Percentiles rank a stretch among this genome's conserved stretches.
Evolutionary conservation across 2,329 filamentous ascomycete species (phyloP).

Genomic region (Amylocarpus encephaloides): DNA sequence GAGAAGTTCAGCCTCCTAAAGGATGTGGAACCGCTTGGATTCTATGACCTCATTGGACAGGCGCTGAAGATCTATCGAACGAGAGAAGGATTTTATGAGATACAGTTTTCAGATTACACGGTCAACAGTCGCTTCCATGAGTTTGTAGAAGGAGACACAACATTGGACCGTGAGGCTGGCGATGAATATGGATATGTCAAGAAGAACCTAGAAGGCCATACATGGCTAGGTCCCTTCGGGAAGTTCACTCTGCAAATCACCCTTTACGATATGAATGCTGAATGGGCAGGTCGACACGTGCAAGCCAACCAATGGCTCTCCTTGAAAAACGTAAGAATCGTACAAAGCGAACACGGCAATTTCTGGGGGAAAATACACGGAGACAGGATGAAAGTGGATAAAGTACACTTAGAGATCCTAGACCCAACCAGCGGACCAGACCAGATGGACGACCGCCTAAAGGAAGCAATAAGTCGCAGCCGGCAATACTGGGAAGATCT

Average conservation of each 20-base stretch:
- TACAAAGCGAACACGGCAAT: slow-evolving; percentile 41
- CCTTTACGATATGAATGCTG: slow-evolving; percentile 62
- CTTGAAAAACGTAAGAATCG: slow-evolving; percentile 68
- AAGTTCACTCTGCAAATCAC: slow-evolving; percentile 65
- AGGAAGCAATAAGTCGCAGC: slow-evolving; percentile 56
- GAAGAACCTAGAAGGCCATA: slow-evolving; percentile 27
- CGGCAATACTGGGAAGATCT: slow-evolving; percentile 48
- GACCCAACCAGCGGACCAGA: slow-evolving; percentile 36
- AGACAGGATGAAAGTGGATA: slow-evolving; percentile 52
- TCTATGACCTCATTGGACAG: slow-evolving; percentile 65
- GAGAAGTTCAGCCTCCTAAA: slow-evolving; percentile 60
- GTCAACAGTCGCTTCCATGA: slow-evolving; percentile 56
- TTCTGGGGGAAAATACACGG: slow-evolving; percentile 68
- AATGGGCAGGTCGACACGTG: slow-evolving; percentile 49
- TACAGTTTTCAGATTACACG: slow-evolving; percentile 84
- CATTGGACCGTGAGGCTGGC: slow-evolving; percentile 38
- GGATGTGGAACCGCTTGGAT: slow-evolving; percentile 49
- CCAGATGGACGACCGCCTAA: slow-evolving; percentile 41
- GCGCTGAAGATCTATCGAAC: slow-evolving; percentile 53
- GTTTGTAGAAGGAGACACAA: slow-evolving; percentile 31
- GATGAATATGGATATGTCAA: slow-evolving; percentile 50
- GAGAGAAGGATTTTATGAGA: slow-evolving; percentile 42
- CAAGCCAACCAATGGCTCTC: slow-evolving; percentile 54
- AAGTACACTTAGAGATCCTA: slow-evolving; percentile 53
- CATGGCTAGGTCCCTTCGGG: slow-evolving; percentile 73